phyloP scores from a whole-genome alignment of 805 yeast species.

The Isabelozyma gotoi region DNA sequence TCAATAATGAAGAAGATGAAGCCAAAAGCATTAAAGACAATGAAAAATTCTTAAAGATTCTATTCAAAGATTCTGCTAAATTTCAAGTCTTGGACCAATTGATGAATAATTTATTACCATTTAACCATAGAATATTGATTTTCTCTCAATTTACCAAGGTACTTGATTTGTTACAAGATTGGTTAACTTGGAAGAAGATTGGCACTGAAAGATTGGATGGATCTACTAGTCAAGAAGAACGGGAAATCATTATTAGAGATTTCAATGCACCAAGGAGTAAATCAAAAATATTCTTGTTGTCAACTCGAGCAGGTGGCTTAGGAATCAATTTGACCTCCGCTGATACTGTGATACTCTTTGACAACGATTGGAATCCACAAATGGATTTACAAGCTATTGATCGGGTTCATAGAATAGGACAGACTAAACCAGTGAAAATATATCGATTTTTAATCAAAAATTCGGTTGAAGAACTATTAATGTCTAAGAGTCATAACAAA shows the following conservation, averaged over 20 bases:
- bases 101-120: conserved; percentile 45
- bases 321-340: conserved; percentile 87
- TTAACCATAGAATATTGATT: conserved; percentile 69
- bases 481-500: conserved; percentile 78
- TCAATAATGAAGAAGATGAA: conserved; percentile 18
- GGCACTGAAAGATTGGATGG: conserved; percentile 74
- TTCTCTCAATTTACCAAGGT: conserved; percentile 85
- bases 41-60: conserved; percentile 20
- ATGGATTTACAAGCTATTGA: conserved; percentile 97
- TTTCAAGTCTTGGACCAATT: conserved; percentile 68
- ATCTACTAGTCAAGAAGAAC: conserved; percentile 57
- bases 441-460: conserved; percentile 74
- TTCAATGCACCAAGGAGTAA: conserved; percentile 39
- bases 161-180: conserved; percentile 80
- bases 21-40: conserved; percentile 32
- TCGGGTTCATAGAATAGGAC: conserved; percentile 92
- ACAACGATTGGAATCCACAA: conserved; percentile 97
- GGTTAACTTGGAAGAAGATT: conserved; percentile 53
- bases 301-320: conserved; percentile 93
- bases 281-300: conserved; percentile 61
- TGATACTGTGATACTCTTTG: conserved; percentile 86
- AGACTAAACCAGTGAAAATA: conserved; percentile 75
- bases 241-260: conserved; percentile 60
- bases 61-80: conserved; percentile 67
- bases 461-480: conserved; percentile 80